These are phyloP conservation scores for Kwoniella shivajii DNA, from an alignment of 1,284 basidiomycete genomes.

Conservation along the genomic window DNA sequence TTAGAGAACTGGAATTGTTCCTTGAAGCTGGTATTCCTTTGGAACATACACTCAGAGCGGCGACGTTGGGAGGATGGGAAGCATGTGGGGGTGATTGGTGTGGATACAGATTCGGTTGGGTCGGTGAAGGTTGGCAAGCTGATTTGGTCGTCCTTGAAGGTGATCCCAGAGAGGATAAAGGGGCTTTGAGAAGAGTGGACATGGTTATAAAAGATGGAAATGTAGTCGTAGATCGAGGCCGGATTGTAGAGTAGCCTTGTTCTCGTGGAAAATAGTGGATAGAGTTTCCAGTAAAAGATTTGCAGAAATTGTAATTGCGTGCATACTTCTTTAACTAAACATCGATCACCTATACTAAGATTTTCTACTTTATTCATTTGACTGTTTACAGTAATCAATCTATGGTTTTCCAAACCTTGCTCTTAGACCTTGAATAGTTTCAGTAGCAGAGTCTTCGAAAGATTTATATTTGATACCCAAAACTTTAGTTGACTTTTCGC, in stretches of 20 bases:
- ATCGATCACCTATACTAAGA: background rate
- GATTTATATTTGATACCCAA: constrained; percentile 44
- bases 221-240: constrained; percentile 9
- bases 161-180: constrained; percentile 16
- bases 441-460: constrained; percentile 35
- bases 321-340: background rate
- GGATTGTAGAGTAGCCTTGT: constrained; percentile 1
- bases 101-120: constrained; percentile 17
- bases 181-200: constrained; percentile 8
- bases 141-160: constrained; percentile 20
- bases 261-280: too few species aligned
- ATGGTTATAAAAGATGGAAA: constrained; percentile 23
- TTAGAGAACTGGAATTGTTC: constrained; percentile 19
- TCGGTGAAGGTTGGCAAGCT: constrained; percentile 20
- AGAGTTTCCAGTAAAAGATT: too few species aligned
- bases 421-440: constrained; percentile 42
- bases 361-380: background rate
- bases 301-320: background rate
- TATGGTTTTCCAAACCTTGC: constrained; percentile 28
- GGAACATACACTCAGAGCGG: constrained; percentile 12
- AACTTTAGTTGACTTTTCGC: constrained; percentile 39
- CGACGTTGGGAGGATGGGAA: constrained; percentile 23
- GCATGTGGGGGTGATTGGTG: constrained; percentile 23
- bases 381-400: background rate
- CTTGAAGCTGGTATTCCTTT: constrained; percentile 18